These are phyloP conservation scores for Amanita pseudoporphyria DNA, from an alignment of 768 basidiomycete genomes.

Conservation along the genomic window DNA sequence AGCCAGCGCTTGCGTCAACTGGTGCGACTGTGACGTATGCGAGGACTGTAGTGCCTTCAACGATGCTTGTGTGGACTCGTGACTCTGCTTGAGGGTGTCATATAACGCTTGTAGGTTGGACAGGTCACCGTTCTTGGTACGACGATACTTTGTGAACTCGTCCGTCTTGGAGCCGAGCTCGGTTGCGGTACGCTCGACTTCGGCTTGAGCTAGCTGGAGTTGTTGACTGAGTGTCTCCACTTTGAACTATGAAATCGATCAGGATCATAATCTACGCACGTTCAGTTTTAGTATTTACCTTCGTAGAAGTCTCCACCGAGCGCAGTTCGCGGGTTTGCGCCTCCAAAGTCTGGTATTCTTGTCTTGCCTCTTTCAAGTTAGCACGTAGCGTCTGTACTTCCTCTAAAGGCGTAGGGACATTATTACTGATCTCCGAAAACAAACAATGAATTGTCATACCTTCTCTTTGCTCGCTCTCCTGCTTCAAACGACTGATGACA, in stretches of 20 bases:
- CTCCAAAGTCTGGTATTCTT: constrained; percentile 62
- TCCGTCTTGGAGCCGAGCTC: constrained; percentile 70
- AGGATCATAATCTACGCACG: background rate
- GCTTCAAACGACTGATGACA: constrained; percentile 75
- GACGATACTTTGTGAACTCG: constrained; percentile 76
- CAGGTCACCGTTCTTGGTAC: constrained; percentile 72
- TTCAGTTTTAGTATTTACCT: constrained; percentile 30
- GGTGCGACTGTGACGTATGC: constrained; percentile 60
- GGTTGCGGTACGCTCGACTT: constrained; percentile 58
- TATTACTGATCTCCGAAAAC: background rate
- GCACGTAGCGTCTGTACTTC: constrained; percentile 60
- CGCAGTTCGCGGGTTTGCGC: constrained; percentile 62
- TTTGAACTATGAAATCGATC: constrained; percentile 53
- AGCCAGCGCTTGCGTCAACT: constrained; percentile 70
- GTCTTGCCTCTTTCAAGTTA: constrained; percentile 65
- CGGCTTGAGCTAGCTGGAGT: constrained; percentile 64
- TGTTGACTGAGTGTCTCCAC: constrained; percentile 78
- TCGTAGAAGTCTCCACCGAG: constrained; percentile 68
- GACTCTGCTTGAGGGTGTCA: constrained; percentile 61
- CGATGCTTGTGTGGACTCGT: constrained; percentile 55
- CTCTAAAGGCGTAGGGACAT: constrained; percentile 32
- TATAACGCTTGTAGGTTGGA: constrained; percentile 66
- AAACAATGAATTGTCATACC: constrained; percentile 35
- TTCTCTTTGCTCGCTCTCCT: constrained; percentile 64
- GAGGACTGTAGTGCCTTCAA: constrained; percentile 68